Evolutionary conservation across 441 rosid species (phyloP).

Genomic region (Euphorbia schlechtendalii): DNA sequence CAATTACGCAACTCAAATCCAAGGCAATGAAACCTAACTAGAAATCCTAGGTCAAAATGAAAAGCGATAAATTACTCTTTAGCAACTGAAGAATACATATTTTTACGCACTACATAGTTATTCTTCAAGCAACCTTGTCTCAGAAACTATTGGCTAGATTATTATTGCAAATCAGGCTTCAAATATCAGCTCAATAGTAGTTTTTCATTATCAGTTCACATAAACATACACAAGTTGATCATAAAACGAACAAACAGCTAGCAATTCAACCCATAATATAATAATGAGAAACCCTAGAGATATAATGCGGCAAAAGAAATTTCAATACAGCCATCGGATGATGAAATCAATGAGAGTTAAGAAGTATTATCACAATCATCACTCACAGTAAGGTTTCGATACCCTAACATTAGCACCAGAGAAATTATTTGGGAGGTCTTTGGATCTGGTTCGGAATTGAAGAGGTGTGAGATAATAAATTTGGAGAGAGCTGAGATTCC

Average conservation of each 20-base stretch:
- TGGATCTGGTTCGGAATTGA: slow-evolving; percentile 15
- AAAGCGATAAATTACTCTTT: not conserved
- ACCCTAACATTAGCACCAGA: slow-evolving; percentile 9
- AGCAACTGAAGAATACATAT: not conserved
- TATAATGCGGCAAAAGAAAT: not conserved
- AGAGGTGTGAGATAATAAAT: slow-evolving; percentile 24
- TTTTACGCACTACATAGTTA: not conserved
- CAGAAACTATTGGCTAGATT: not conserved
- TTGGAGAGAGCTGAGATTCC: slow-evolving; percentile 9
- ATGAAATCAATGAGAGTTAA: too few relatives aligned
- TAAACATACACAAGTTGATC: not conserved
- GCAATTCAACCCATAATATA: not conserved
- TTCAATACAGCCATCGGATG: not conserved
- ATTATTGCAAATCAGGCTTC: not conserved
- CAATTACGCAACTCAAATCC: not conserved
- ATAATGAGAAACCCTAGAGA: too few relatives aligned
- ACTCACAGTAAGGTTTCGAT: not conserved
- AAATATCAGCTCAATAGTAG: not conserved
- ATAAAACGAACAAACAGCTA: not conserved
- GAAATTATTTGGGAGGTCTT: slow-evolving; percentile 29
- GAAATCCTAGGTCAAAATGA: not conserved
- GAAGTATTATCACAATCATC: not conserved
- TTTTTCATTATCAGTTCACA: too few relatives aligned
- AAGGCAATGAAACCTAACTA: not conserved
- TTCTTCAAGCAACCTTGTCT: not conserved